Evolutionary conservation across 2,329 filamentous ascomycete species (phyloP).

Genomic region (Arthrinium puccinioides): DNA sequence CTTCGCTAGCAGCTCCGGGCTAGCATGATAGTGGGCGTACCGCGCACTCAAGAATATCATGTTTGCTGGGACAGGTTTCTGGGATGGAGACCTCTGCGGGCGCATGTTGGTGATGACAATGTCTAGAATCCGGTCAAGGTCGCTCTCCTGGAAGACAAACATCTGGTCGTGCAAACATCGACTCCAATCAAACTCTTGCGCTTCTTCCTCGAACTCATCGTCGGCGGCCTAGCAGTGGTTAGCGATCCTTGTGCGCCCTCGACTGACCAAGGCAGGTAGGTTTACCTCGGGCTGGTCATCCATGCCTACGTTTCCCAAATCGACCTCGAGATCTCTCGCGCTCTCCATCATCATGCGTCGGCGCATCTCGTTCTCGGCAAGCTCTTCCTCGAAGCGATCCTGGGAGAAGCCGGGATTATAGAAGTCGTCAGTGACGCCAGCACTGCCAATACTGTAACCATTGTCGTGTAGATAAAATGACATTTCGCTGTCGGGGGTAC

Average conservation of each 20-base stretch:
- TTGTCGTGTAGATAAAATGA: constrained; percentile 92
- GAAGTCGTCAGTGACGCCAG: constrained; percentile 79
- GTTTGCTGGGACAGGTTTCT: constrained; percentile 96
- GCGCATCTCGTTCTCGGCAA: constrained; percentile 93
- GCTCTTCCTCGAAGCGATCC: constrained; percentile 91
- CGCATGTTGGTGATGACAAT: constrained; percentile 98
- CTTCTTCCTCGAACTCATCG: constrained; percentile 82
- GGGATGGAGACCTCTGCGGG: constrained; percentile 87
- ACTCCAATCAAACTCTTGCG: constrained; percentile 93
- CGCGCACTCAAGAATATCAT: constrained; percentile 92
- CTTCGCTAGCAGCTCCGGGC: constrained; percentile 71
- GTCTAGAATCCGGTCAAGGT: constrained; percentile 84
- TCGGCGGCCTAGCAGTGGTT: constrained; percentile 44
- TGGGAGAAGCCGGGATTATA: constrained; percentile 89
- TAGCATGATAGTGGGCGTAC: constrained; percentile 95
- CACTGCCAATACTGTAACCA: constrained; percentile 81
- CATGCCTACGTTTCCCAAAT: constrained; percentile 88
- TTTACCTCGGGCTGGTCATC: constrained; percentile 89
- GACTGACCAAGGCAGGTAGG: constrained; percentile 7
- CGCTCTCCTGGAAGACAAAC: constrained; percentile 97
- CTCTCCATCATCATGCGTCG: constrained; percentile 99
- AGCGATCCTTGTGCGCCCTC: constrained; percentile 14
- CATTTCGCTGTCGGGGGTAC: constrained; percentile 90
- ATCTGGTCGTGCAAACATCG: constrained; percentile 95
- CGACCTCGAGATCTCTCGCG: constrained; percentile 91